These are phyloP conservation scores for Hypoxylon sp. DNA, from an alignment of 2,329 filamentous ascomycete genomes.

Conservation along the genomic window DNA sequence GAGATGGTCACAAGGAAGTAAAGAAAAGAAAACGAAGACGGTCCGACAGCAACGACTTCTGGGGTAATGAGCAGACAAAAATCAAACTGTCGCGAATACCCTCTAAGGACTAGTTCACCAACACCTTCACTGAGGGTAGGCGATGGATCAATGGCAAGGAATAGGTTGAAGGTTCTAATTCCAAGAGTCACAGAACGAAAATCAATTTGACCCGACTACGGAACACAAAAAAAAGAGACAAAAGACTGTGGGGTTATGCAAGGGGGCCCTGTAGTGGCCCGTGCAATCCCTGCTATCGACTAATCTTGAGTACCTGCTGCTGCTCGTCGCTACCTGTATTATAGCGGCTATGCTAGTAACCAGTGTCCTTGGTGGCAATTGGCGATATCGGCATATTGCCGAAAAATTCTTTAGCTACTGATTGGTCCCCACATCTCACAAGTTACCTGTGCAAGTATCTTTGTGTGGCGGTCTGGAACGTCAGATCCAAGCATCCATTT, in stretches of 20 bases:
- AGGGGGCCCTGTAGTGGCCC: slow-evolving; percentile 15
- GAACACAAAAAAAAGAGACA: slow-evolving; percentile 43
- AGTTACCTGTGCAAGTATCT: slow-evolving; percentile 13
- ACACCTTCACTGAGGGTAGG: slow-evolving; percentile 24
- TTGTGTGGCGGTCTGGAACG: slow-evolving; percentile 38
- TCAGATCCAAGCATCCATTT: neutral
- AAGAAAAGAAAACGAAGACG: slow-evolving; percentile 14
- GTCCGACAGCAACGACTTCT: neutral
- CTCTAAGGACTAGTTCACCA: slow-evolving; percentile 34
- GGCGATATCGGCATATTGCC: slow-evolving; percentile 43
- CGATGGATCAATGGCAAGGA: slow-evolving; percentile 41
- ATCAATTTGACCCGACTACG: slow-evolving; percentile 38
- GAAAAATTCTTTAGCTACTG: slow-evolving; percentile 36
- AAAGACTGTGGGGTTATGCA: slow-evolving; percentile 44
- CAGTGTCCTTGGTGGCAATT: slow-evolving; percentile 33
- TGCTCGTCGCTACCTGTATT: neutral
- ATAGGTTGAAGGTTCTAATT: slow-evolving; percentile 18
- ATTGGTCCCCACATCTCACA: slow-evolving; percentile 35
- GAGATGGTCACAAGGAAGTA: slow-evolving; percentile 30
- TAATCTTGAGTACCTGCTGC: neutral
- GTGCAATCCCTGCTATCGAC: slow-evolving; percentile 20
- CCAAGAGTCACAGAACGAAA: slow-evolving; percentile 38
- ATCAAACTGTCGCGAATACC: slow-evolving; percentile 16
- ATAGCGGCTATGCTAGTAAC: slow-evolving; percentile 11
- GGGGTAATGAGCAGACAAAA: slow-evolving; percentile 19